These are phyloP conservation scores for Gracilaria gracilis DNA, from an alignment of 23 red algal species.

Conservation along the genomic window DNA sequence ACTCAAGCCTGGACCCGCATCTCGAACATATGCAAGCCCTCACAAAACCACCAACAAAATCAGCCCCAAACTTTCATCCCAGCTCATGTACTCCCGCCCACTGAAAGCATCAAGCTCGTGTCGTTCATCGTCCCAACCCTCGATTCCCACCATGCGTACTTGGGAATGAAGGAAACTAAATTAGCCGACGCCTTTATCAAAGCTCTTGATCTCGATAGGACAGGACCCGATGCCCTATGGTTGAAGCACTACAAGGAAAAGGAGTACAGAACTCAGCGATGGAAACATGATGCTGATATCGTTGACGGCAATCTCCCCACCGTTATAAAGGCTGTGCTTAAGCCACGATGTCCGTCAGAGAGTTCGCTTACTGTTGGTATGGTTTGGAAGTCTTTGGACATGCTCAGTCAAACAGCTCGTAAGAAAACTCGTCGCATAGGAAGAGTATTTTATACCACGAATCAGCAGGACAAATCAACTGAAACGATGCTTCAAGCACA, in stretches of 20 bases:
- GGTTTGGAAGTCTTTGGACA: conserved; percentile 54
- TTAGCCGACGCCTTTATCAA: conserved; percentile 48
- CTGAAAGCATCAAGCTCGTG: conserved; percentile 55
- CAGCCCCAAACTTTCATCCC: not conserved
- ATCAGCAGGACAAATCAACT: not conserved
- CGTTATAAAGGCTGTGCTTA: conserved; percentile 43
- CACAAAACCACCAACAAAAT: not conserved
- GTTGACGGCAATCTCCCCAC: conserved; percentile 67
- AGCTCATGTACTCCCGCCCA: conserved; percentile 46
- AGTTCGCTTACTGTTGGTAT: conserved; percentile 64
- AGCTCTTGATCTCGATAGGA: conserved; percentile 43
- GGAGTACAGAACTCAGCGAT: conserved; percentile 42
- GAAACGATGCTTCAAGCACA: not conserved
- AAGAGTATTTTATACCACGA: not conserved
- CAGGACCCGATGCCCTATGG: conserved; percentile 62
- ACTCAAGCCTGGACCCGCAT: conserved; percentile 28
- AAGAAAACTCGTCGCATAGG: conserved; percentile 25
- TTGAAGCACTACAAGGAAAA: conserved; percentile 69
- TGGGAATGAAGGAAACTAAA: conserved; percentile 67
- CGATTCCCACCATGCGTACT: conserved; percentile 53
- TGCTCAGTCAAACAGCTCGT: conserved; percentile 48
- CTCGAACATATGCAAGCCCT: not conserved
- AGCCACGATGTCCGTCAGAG: conserved; percentile 27
- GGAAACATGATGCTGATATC: conserved; percentile 55
- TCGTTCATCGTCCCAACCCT: conserved; percentile 52